Evolutionary conservation across 2,329 filamentous ascomycete species (phyloP), one percentile per base, ranked within the genome.

Genomic region (Dactylellina haptotyla): DNA sequence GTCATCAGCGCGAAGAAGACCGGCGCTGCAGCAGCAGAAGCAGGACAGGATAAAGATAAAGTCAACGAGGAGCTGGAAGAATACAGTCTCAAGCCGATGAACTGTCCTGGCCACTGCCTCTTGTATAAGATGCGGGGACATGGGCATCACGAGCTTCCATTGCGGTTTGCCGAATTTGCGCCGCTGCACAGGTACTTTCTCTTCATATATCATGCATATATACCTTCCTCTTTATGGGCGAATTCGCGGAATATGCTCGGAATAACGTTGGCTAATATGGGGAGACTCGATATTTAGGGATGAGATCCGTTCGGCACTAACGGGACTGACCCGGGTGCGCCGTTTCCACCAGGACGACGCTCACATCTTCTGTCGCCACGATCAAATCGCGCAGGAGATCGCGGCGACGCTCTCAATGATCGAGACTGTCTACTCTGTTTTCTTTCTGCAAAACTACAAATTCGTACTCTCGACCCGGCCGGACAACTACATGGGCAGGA

Each of bases 281-380:
- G 37, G 18, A n/a, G 6, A 23, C n/a, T n/a, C n/a, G n/a, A n/a
- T n/a, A n/a, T n/a, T n/a, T 80, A 86, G 93, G 50, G 96, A 96
- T 79, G 92, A 96, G 80, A 85, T 91, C 4, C 93, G 91, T 0
- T 92, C 93, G 0, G 88, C 92, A 0, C 82, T 96, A 54, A 92
- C 88, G 53, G 93, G 92, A 12, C 83, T 96, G 69, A 96, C 92
- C 2, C 87, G 93, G 69, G 91, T 96, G 54, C 87, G 92, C 32
- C 87, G 92, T 18, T 96, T 96, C 81, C 91, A 95, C 80, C 93
- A 96, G 79, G 93, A 96, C 79, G 92, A 96, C 79, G 91, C 90
- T 4, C 92, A 96, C 81, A 95, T 96, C 75, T 96, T 96, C 81
- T 96, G 92, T 80, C 87, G 90, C 0, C 90, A 90, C 4, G 84